phyloP scores from a whole-genome alignment of 1,284 basidiomycete species.

The Tilletia setariae region DNA sequence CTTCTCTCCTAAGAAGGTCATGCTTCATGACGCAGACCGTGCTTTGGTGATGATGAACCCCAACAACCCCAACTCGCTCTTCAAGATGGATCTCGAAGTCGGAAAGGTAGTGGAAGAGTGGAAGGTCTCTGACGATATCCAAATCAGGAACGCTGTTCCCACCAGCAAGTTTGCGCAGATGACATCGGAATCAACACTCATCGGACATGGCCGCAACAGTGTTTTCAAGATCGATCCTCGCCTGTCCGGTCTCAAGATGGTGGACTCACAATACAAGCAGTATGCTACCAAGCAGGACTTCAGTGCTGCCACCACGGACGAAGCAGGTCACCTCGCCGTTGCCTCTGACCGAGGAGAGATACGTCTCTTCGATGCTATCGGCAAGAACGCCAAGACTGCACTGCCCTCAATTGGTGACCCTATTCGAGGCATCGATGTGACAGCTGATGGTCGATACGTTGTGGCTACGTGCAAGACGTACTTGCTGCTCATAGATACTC shows the following conservation, averaged over 20 bases:
- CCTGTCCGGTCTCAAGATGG: conserved; percentile 80
- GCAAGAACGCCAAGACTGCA: conserved; percentile 99
- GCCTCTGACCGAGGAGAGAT: conserved; percentile 97
- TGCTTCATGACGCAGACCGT: conserved; percentile 95
- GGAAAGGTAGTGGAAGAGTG: conserved; percentile 98
- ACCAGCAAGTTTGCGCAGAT: conserved; percentile 92
- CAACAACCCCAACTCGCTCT: conserved; percentile 76
- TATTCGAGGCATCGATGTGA: conserved; percentile 90
- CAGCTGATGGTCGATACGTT: conserved; percentile 87
- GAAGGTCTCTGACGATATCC: conserved; percentile 87
- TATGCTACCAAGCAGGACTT: conserved; percentile 95
- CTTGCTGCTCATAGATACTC: conserved; percentile 87
- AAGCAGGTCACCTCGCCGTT: conserved; percentile 80
- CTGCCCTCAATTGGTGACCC: conserved; percentile 91
- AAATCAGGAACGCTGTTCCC: conserved; percentile 83
- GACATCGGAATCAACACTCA: conserved; percentile 85
- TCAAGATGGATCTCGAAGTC: conserved; percentile 86
- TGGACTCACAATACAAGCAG: conserved; percentile 92
- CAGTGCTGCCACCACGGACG: conserved; percentile 86
- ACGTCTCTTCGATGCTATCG: conserved; percentile 88
- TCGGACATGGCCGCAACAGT: conserved; percentile 88
- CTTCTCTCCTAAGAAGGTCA: conserved; percentile 86
- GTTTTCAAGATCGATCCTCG: conserved; percentile 97
- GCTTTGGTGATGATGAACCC: conserved; percentile 94
- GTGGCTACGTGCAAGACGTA: conserved; percentile 96